phyloP scores from a whole-genome alignment of 306 rosid genomes.

The Quercus suber region DNA sequence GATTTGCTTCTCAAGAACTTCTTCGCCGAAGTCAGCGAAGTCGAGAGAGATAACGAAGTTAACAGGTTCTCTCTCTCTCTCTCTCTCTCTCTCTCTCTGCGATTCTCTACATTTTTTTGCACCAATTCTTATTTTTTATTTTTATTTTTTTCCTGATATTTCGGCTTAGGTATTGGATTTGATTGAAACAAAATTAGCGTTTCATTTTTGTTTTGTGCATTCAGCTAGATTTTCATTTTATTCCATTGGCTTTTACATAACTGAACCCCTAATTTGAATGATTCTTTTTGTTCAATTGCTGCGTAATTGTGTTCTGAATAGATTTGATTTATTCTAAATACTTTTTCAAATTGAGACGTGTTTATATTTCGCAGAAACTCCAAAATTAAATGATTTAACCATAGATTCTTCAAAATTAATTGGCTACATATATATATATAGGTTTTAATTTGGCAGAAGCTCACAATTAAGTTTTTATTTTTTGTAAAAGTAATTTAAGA shows the following conservation, averaged over 20 bases:
- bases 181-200: slow-evolving; percentile 16
- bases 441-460: too few relatives aligned
- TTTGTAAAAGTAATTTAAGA: too few relatives aligned
- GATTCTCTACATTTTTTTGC: not conserved
- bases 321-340: not conserved
- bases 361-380: too few relatives aligned
- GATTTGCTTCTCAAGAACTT: slow-evolving; percentile 94
- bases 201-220: slow-evolving; percentile 1
- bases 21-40: slow-evolving; percentile 98
- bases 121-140: not conserved
- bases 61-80: slow-evolving; percentile 44
- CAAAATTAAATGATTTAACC: too few relatives aligned
- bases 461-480: too few relatives aligned
- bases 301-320: not conserved
- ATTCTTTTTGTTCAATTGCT: not conserved
- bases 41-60: slow-evolving; percentile 96
- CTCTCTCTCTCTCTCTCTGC: slow-evolving; percentile 7
- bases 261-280: not conserved
- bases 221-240: not conserved
- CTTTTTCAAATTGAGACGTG: too few relatives aligned
- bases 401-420: too few relatives aligned
- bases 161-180: not conserved
- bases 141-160: not conserved
- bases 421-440: too few relatives aligned
- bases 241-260: not conserved